phyloP scores from a whole-genome alignment of 2,329 filamentous ascomycete species.

The Colletotrichum sp. region DNA sequence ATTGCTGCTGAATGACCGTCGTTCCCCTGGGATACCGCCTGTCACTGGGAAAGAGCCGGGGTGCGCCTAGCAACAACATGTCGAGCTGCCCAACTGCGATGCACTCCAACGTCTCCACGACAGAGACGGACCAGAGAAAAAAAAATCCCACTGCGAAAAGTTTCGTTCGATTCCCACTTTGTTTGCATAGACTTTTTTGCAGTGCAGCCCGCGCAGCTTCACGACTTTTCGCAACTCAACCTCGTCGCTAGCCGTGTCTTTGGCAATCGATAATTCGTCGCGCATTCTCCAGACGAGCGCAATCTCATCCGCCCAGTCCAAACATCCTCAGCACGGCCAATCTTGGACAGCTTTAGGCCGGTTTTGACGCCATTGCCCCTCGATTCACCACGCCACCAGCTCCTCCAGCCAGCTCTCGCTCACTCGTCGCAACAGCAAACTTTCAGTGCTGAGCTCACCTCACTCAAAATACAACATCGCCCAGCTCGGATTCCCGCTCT shows the following conservation, averaged over 20 bases:
- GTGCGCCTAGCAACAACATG: constrained; percentile 7
- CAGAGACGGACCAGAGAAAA: background rate
- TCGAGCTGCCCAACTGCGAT: constrained; percentile 14
- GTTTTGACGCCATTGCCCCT: constrained; percentile 10
- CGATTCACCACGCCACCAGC: constrained; percentile 10
- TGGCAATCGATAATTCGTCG: background rate
- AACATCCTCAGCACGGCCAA: background rate
- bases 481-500: background rate
- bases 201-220: background rate
- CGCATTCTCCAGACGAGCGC: constrained; percentile 6
- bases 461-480: background rate
- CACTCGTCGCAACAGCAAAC: background rate
- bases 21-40: constrained; percentile 17
- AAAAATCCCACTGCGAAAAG: constrained; percentile 10
- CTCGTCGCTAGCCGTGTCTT: background rate
- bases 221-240: background rate
- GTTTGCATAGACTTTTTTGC: constrained; percentile 12
- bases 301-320: constrained; percentile 7
- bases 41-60: background rate
- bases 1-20: background rate
- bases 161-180: constrained; percentile 19
- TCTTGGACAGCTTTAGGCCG: background rate
- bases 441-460: background rate
- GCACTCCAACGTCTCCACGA: constrained; percentile 7
- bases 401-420: background rate